These are phyloP conservation scores for Lentinula sp. DNA, from an alignment of 768 basidiomycete genomes.

Conservation along the genomic window DNA sequence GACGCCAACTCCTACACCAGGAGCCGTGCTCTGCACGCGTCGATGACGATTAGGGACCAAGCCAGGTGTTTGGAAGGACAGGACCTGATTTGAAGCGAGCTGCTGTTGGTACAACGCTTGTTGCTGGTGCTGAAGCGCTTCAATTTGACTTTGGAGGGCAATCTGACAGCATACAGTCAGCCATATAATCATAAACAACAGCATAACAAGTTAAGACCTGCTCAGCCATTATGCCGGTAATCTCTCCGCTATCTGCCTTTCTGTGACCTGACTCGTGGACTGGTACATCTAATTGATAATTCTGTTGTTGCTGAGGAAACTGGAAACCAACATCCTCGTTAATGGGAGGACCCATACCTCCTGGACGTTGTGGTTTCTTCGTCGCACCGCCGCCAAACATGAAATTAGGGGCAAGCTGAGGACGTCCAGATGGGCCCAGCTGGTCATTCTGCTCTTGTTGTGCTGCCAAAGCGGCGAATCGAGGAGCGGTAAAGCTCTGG, in stretches of 20 bases:
- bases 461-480: constrained; percentile 76
- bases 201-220: constrained; percentile 52
- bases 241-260: constrained; percentile 66
- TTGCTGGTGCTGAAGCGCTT: constrained; percentile 85
- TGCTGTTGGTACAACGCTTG: constrained; percentile 88
- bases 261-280: constrained; percentile 37
- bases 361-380: constrained; percentile 40
- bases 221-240: constrained; percentile 90
- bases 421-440: constrained; percentile 72
- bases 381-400: constrained; percentile 66
- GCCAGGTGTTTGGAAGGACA: constrained; percentile 75
- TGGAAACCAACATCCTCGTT: constrained; percentile 79
- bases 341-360: constrained; percentile 64
- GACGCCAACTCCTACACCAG: constrained; percentile 39
- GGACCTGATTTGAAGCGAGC: constrained; percentile 79
- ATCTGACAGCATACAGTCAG: constrained; percentile 43
- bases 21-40: constrained; percentile 83
- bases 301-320: constrained; percentile 67
- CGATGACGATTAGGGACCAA: constrained; percentile 70
- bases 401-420: constrained; percentile 87
- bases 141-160: constrained; percentile 86
- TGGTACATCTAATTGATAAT: constrained; percentile 22
- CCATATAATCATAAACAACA: background rate
- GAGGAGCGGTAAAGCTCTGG: constrained; percentile 83
- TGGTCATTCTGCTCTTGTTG: constrained; percentile 63